phyloP scores from a whole-genome alignment of 441 rosid genomes.

The Jatropha multifida region DNA sequence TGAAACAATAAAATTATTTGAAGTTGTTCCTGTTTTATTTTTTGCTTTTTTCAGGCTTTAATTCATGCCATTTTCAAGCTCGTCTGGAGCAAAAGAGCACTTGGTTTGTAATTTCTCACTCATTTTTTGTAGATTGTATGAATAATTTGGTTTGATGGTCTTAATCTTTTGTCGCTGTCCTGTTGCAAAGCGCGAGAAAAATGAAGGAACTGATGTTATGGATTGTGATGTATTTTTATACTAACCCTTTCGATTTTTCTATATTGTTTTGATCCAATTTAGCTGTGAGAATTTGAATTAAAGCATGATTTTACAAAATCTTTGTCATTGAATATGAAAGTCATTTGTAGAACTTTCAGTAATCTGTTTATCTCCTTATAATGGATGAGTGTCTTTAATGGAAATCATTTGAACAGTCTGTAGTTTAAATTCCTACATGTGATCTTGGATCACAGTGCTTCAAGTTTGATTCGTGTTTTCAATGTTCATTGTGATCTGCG shows the following conservation, averaged over 20 bases:
- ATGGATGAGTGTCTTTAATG: no score
- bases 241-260: constrained; percentile 4
- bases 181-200: constrained; percentile 61
- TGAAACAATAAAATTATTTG: neutral
- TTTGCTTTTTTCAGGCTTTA: constrained; percentile 45
- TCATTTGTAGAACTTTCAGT: no score
- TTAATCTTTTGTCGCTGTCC: neutral
- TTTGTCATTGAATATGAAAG: neutral
- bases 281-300: neutral
- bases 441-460: neutral
- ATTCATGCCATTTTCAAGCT: constrained; percentile 83
- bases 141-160: neutral
- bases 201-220: constrained; percentile 46
- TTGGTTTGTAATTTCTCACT: constrained; percentile 38
- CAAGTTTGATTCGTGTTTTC: neutral
- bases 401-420: neutral
- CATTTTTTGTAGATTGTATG: neutral
- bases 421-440: neutral
- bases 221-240: constrained; percentile 54
- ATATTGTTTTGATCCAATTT: neutral
- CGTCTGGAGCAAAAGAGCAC: constrained; percentile 63
- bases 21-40: neutral
- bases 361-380: no score
- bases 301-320: neutral
- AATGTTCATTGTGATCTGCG: neutral